Conservation (phyloP, 495 filamentous ascomycete genomes). For the Podospora australis region DNA sequence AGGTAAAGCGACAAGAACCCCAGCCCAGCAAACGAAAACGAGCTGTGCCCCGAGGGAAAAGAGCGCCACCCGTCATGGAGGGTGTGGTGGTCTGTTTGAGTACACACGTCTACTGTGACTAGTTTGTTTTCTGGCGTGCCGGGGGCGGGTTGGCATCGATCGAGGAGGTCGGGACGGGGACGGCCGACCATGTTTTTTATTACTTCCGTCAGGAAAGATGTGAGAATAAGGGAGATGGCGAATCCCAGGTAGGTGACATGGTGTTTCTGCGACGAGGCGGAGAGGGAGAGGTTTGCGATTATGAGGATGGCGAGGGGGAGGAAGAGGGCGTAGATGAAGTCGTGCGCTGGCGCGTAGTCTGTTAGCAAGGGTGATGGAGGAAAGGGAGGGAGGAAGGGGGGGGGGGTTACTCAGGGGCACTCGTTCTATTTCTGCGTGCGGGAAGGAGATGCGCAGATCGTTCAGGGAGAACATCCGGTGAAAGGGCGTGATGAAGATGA, state of each 20-base stretch:
- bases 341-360: slow-evolving; percentile 47
- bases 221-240: slow-evolving; percentile 66
- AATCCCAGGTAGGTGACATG: slow-evolving; percentile 83
- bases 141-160: slow-evolving; percentile 68
- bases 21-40: slow-evolving; percentile 78
- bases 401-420: slow-evolving; percentile 63
- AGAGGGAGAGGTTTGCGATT: slow-evolving; percentile 55
- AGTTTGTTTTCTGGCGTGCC: slow-evolving; percentile 60
- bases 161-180: slow-evolving; percentile 83
- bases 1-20: slow-evolving; percentile 78
- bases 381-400: neutral
- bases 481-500: slow-evolving; percentile 74
- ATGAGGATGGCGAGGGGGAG: slow-evolving; percentile 57
- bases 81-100: slow-evolving; percentile 64
- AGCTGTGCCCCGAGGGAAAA: slow-evolving; percentile 85
- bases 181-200: slow-evolving; percentile 89
- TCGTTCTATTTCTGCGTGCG: slow-evolving; percentile 76
- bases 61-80: slow-evolving; percentile 91
- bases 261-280: slow-evolving; percentile 64
- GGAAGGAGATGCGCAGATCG: slow-evolving; percentile 77
- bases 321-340: slow-evolving; percentile 68
- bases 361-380: slow-evolving; percentile 3
- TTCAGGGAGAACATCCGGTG: slow-evolving; percentile 80
- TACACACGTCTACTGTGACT: slow-evolving; percentile 73
- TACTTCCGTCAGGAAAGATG: slow-evolving; percentile 78